phyloP scores from a whole-genome alignment of 192 early-diverging fungal genomes.

The Podila verticillata region DNA sequence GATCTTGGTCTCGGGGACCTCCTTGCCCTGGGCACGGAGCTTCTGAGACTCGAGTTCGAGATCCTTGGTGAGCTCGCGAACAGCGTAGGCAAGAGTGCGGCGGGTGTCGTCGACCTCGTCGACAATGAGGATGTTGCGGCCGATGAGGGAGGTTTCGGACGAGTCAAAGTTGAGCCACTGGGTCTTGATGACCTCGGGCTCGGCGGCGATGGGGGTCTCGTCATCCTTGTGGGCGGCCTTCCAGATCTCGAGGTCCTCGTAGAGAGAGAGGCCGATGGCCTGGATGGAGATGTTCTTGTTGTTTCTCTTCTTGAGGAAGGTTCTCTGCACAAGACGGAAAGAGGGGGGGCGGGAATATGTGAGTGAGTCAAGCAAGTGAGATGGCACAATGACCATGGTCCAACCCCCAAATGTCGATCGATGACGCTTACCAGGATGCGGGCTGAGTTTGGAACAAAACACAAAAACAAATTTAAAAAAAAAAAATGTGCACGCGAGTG shows the following conservation, averaged over 20 bases:
- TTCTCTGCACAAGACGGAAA: conserved; percentile 49
- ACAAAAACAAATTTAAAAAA: not conserved
- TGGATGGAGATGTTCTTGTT: conserved; percentile 83
- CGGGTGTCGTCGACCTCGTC: conserved; percentile 86
- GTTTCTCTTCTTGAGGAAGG: conserved; percentile 74
- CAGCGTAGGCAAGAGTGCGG: conserved; percentile 76
- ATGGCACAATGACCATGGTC: not conserved
- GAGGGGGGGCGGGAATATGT: not conserved
- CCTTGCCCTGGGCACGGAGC: conserved; percentile 31
- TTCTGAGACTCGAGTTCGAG: conserved; percentile 62
- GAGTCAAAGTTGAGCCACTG: conserved; percentile 86
- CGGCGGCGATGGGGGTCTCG: conserved; percentile 53
- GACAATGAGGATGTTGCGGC: conserved; percentile 78
- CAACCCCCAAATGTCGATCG: too few species aligned
- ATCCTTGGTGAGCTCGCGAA: conserved; percentile 77
- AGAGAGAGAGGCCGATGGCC: conserved; percentile 78
- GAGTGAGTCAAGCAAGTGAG: not conserved
- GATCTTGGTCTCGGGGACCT: conserved; percentile 65
- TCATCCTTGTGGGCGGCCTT: conserved; percentile 35
- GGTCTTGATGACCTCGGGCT: conserved; percentile 77
- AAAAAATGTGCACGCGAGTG: not conserved
- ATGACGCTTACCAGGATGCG: conserved; percentile 44
- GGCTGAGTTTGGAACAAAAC: conserved; percentile 35
- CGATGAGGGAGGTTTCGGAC: conserved; percentile 68
- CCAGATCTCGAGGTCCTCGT: conserved; percentile 72